These are phyloP conservation scores for Circinella minor DNA, from an alignment of 371 early-diverging fungal genomes.

Conservation along the genomic window DNA sequence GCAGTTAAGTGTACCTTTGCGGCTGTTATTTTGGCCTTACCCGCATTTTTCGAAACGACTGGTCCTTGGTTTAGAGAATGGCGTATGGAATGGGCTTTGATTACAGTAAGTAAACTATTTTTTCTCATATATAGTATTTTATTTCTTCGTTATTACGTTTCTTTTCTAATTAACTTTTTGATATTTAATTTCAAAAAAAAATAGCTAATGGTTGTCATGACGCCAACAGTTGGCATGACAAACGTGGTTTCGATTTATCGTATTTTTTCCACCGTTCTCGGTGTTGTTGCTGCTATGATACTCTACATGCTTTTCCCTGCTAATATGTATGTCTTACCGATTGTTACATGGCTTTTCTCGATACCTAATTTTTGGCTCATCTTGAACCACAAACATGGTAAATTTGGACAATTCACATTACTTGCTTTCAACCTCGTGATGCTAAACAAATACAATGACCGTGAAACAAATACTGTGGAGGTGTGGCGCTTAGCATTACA, in stretches of 20 bases:
- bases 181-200: background rate
- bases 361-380: slow-evolving; percentile 75
- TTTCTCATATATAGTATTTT: background rate
- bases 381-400: slow-evolving; percentile 73
- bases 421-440: slow-evolving; percentile 81
- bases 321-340: slow-evolving; percentile 52
- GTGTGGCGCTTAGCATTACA: slow-evolving; percentile 64
- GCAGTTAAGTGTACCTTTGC: slow-evolving; percentile 73
- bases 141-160: too few species aligned
- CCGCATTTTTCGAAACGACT: slow-evolving; percentile 69
- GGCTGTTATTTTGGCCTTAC: slow-evolving; percentile 62
- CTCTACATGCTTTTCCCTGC: slow-evolving; percentile 65
- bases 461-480: slow-evolving; percentile 64
- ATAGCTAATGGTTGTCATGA: slow-evolving; percentile 79
- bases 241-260: slow-evolving; percentile 76
- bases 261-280: slow-evolving; percentile 74
- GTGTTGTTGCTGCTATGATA: slow-evolving; percentile 62
- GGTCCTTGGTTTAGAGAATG: slow-evolving; percentile 62
- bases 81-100: slow-evolving; percentile 84
- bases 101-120: slow-evolving; percentile 55
- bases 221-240: slow-evolving; percentile 87
- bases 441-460: slow-evolving; percentile 74
- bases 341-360: slow-evolving; percentile 70
- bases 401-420: slow-evolving; percentile 78
- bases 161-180: too few species aligned